A percentile compares a stretch with the other conserved stretches of the same genome.
These are phyloP conservation scores for Saccharomycopsis sp. DNA, from an alignment of 805 yeast species.

Conservation along the genomic window DNA sequence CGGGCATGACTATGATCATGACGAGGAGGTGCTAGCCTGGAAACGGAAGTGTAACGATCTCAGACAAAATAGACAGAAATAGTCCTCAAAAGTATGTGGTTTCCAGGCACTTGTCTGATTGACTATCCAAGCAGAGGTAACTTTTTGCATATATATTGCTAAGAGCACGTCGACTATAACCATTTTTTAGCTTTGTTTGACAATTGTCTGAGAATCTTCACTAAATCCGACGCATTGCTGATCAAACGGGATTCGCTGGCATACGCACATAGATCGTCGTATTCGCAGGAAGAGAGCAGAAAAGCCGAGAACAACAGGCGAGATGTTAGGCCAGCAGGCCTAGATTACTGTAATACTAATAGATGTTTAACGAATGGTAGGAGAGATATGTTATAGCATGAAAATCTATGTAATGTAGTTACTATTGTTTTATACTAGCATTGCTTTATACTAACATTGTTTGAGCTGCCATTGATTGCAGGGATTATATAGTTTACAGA, in stretches of 20 bases:
- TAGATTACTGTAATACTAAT: too few species aligned
- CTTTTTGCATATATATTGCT: background rate
- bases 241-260: background rate
- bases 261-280: background rate
- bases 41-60: slow-evolving; percentile 2
- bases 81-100: background rate
- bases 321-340: too few species aligned
- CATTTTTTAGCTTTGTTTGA: background rate
- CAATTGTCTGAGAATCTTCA: background rate
- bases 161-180: background rate
- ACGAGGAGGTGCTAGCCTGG: slow-evolving; percentile 1
- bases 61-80: background rate
- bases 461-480: background rate
- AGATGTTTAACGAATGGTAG: too few species aligned
- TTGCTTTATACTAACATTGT: too few species aligned
- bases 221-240: background rate
- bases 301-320: background rate
- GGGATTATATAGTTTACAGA: background rate
- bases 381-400: background rate
- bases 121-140: background rate
- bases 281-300: background rate
- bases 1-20: slow-evolving; percentile 31
- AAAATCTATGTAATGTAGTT: background rate
- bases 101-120: background rate
- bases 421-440: background rate